A percentile compares a stretch with the other conserved stretches of the same genome.
These are phyloP conservation scores for Magnaporthiopsis rhizophila DNA, from an alignment of 2,329 filamentous ascomycete species.

Conservation along the genomic window DNA sequence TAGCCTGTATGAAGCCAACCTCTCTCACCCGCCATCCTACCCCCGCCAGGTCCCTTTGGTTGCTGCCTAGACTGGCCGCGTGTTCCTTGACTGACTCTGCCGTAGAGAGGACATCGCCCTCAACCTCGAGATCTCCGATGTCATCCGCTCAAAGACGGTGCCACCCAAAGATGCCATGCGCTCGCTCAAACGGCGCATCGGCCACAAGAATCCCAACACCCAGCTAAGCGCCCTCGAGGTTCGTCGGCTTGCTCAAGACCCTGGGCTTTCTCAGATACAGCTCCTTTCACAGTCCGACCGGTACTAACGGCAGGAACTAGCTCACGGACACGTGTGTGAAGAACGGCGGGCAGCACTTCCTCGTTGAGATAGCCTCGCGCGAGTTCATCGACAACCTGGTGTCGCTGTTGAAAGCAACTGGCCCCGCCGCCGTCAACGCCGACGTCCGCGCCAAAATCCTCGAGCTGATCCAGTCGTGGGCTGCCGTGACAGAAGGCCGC, in stretches of 20 bases:
- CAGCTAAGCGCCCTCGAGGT: slow-evolving; percentile 93
- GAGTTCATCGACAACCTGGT: slow-evolving; percentile 98
- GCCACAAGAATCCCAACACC: slow-evolving; percentile 95
- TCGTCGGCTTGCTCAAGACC: slow-evolving; percentile 18
- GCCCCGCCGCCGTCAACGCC: slow-evolving; percentile 65
- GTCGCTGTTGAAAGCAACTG: slow-evolving; percentile 77
- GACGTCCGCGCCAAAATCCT: slow-evolving; percentile 87
- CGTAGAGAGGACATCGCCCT: slow-evolving; percentile 87
- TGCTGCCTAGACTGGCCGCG: slow-evolving; percentile 1
- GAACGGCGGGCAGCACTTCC: slow-evolving; percentile 93
- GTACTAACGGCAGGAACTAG: slow-evolving; percentile 27
- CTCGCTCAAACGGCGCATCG: slow-evolving; percentile 86
- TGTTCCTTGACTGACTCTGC: slow-evolving; percentile 6
- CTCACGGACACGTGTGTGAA: slow-evolving; percentile 98
- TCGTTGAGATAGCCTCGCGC: slow-evolving; percentile 87
- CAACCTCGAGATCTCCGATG: slow-evolving; percentile 95
- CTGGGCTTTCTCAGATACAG: background rate
- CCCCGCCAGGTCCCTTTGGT: slow-evolving; percentile 18
- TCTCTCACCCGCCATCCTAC: background rate
- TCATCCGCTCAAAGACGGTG: slow-evolving; percentile 95
- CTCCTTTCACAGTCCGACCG: background rate
- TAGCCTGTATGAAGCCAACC: slow-evolving; percentile 57
- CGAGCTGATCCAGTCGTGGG: slow-evolving; percentile 90
- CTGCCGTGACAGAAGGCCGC: slow-evolving; percentile 77
- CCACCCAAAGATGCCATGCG: slow-evolving; percentile 98